These are phyloP conservation scores for Centrapalus pauciflorus DNA, from an alignment of 129 eudicot species.

Conservation along the genomic window DNA sequence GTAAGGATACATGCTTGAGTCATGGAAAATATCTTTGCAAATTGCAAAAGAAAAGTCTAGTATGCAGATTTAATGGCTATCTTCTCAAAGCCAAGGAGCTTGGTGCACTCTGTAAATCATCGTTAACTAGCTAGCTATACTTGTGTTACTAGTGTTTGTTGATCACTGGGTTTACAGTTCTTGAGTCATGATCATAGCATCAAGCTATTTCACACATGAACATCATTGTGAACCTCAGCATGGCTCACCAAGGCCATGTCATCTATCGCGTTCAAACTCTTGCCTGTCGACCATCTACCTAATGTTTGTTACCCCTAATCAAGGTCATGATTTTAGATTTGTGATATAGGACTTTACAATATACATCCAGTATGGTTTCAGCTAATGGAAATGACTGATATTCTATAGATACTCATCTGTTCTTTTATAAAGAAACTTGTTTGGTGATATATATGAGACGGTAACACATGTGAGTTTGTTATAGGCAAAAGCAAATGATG, in stretches of 20 bases:
- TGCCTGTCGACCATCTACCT: not conserved
- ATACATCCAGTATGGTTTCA: not conserved
- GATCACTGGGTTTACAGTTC: not conserved
- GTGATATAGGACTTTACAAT: not conserved
- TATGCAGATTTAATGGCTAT: not conserved
- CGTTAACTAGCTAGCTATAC: not conserved
- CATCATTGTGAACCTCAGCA: not conserved
- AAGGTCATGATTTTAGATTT: not conserved
- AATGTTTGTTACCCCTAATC: not conserved
- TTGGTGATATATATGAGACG: not conserved
- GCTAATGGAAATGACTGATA: not conserved
- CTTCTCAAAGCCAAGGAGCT: not conserved
- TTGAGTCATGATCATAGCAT: not conserved
- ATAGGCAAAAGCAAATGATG: conserved; percentile 95
- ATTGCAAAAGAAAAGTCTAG: not conserved
- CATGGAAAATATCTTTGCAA: not conserved
- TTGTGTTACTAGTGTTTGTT: not conserved
- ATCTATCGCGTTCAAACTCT: not conserved
- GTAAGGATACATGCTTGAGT: not conserved
- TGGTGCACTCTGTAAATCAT: not conserved
- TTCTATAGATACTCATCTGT: not conserved
- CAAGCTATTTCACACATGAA: not conserved
- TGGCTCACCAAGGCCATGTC: not conserved
- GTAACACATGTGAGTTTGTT: conserved; percentile 3
- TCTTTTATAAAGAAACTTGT: not conserved